Percentiles rank a stretch among this genome's conserved stretches.
These are phyloP conservation scores for Hansfordia pulvinata DNA, from an alignment of 2,329 filamentous ascomycete genomes.

Conservation along the genomic window DNA sequence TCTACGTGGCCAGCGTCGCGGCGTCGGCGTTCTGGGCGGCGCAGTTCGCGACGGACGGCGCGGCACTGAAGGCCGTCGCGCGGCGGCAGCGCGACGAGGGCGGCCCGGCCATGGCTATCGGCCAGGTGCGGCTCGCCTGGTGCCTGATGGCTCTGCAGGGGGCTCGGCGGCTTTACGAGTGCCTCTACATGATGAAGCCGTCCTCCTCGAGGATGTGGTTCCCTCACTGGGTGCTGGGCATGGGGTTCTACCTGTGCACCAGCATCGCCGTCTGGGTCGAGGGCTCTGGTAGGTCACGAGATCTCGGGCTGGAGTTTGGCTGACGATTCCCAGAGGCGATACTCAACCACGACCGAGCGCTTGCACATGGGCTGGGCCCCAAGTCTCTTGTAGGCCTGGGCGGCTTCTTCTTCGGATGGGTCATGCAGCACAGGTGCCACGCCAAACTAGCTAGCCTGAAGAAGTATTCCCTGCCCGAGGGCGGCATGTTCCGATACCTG, in stretches of 20 bases:
- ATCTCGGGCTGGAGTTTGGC: background rate
- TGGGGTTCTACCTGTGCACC: constrained; percentile 63
- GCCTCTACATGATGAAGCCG: constrained; percentile 46
- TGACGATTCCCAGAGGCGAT: constrained; percentile 15
- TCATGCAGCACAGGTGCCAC: constrained; percentile 64
- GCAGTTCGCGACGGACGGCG: constrained; percentile 45
- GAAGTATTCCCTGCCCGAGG: constrained; percentile 71
- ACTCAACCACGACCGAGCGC: constrained; percentile 8
- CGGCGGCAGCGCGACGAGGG: constrained; percentile 18
- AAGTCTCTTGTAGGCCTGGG: constrained; percentile 43
- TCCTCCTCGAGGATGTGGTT: constrained; percentile 73
- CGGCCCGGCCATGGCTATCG: constrained; percentile 33
- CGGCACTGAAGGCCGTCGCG: constrained; percentile 33
- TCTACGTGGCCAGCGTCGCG: constrained; percentile 61
- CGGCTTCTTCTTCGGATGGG: constrained; percentile 56
- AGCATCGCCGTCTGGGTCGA: constrained; percentile 76
- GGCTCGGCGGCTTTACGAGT: constrained; percentile 63
- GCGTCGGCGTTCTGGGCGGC: constrained; percentile 63
- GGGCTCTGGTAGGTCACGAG: constrained; percentile 46
- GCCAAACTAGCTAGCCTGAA: constrained; percentile 53
- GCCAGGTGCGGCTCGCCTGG: constrained; percentile 55
- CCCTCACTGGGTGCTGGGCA: constrained; percentile 67
- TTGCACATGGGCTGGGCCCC: constrained; percentile 20
- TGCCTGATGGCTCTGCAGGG: constrained; percentile 65
- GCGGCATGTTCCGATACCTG: constrained; percentile 57